Percentiles rank a stretch among this genome's conserved stretches.
Conservation (phyloP, 1,139 yeast species). For the Blastobotrys apis region DNA sequence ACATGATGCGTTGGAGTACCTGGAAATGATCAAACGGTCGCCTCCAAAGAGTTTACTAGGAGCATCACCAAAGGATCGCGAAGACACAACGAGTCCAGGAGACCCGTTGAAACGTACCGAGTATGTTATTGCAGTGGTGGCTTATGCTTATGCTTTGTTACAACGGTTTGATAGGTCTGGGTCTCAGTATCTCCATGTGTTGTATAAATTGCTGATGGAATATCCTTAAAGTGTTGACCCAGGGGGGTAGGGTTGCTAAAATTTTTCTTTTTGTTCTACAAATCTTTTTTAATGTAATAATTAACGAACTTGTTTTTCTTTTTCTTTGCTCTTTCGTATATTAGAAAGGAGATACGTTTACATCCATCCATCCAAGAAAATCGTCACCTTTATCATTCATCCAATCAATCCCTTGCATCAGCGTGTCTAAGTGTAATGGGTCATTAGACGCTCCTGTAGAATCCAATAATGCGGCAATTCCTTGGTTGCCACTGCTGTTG, state of each 20-base stretch:
- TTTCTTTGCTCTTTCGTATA: background rate
- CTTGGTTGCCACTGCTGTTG: background rate
- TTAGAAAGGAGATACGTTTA: conserved; percentile 32
- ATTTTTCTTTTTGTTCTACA: background rate
- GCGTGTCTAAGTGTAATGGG: conserved; percentile 38
- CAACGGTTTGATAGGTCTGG: conserved; percentile 16
- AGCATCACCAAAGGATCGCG: conserved; percentile 8
- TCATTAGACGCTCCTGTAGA: conserved; percentile 32
- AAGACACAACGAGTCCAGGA: conserved; percentile 4
- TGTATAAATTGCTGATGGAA: conserved; percentile 10
- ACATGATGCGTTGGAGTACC: conserved; percentile 19
- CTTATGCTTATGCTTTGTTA: conserved; percentile 14
- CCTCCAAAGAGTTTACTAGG: conserved; percentile 19
- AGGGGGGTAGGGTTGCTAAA: too few relatives aligned
- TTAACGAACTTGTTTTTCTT: background rate
- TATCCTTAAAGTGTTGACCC: too few relatives aligned
- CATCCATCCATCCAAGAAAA: conserved; percentile 93
- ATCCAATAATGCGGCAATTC: conserved; percentile 24
- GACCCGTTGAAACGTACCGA: conserved; percentile 14
- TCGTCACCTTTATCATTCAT: conserved; percentile 76
- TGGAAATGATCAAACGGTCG: conserved; percentile 17
- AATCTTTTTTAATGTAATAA: background rate
- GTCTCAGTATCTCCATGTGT: conserved; percentile 7
- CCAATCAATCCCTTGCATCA: conserved; percentile 81
- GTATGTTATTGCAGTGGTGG: conserved; percentile 15